Evolutionary conservation across 2,329 filamentous ascomycete genomes (phyloP).

Genomic region (Graphilbum fragrans): DNA sequence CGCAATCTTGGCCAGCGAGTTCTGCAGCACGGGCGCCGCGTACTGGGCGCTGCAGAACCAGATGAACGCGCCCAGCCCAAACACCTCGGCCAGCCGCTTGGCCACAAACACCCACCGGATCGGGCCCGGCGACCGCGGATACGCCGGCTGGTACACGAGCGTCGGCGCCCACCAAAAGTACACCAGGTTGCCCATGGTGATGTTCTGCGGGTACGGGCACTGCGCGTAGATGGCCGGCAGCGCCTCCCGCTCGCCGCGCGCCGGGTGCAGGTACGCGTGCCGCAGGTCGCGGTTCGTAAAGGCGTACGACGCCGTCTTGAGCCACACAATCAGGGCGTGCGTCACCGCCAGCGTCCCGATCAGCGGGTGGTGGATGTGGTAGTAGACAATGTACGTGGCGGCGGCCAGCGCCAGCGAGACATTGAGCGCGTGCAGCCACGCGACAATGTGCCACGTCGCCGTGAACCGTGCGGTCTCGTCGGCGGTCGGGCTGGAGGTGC

Average conservation of each 20-base stretch:
- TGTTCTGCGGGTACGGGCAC: conserved; percentile 83
- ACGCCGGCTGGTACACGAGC: conserved; percentile 91
- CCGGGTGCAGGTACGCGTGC: conserved; percentile 75
- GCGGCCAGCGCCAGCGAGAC: conserved; percentile 69
- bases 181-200: conserved; percentile 73
- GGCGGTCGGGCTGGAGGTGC: conserved; percentile 41
- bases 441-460: conserved; percentile 67
- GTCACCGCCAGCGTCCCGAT: conserved; percentile 86
- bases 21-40: conserved; percentile 75
- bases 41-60: conserved; percentile 95
- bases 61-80: conserved; percentile 73
- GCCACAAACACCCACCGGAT: conserved; percentile 82
- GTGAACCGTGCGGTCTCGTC: conserved; percentile 56
- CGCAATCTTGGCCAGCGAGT: conserved; percentile 80
- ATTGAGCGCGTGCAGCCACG: conserved; percentile 72
- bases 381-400: conserved; percentile 80
- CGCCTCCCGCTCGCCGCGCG: conserved; percentile 49
- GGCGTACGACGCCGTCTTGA: conserved; percentile 92
- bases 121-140: conserved; percentile 61
- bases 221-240: conserved; percentile 71
- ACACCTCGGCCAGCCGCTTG: conserved; percentile 69
- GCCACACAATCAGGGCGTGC: conserved; percentile 89
- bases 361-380: conserved; percentile 79
- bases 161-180: conserved; percentile 99
- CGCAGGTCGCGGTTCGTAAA: conserved; percentile 93